Conservation (phyloP, 2,329 filamentous ascomycete genomes). For the Penicillium sp. region DNA sequence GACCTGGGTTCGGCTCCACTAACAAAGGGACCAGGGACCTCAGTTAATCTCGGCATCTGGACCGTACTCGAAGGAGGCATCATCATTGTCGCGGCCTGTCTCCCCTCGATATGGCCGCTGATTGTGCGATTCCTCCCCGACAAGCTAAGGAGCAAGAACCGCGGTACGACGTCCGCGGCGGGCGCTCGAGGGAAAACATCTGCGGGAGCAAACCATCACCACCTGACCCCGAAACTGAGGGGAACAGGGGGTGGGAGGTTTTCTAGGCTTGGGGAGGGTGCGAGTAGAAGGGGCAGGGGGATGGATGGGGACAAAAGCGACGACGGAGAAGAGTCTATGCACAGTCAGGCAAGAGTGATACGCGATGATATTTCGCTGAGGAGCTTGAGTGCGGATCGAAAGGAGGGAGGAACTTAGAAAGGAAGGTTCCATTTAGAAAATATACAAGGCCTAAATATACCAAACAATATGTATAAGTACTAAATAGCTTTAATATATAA, state of each 20-base stretch:
- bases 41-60: conserved; percentile 25
- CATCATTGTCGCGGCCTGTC: conserved; percentile 30
- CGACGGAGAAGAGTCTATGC: not conserved
- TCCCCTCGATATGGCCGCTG: conserved; percentile 30
- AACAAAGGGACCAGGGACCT: conserved; percentile 22
- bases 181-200: too few species aligned
- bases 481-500: too few species aligned
- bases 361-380: not conserved
- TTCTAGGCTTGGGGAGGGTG: not conserved
- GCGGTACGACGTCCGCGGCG: too few species aligned
- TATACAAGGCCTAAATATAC: too few species aligned
- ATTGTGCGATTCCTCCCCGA: not conserved
- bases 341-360: not conserved
- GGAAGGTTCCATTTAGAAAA: not conserved
- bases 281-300: not conserved
- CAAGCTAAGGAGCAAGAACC: not conserved
- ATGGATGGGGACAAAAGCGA: not conserved
- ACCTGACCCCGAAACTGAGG: too few species aligned
- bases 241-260: not conserved
- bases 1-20: not conserved
- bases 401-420: not conserved
- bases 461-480: too few species aligned
- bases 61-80: conserved; percentile 27
- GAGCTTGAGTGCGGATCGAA: not conserved
- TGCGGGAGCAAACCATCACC: too few species aligned